Evolutionary conservation across 163 green algal species (phyloP).

Genomic region (Prototheca cutis): DNA sequence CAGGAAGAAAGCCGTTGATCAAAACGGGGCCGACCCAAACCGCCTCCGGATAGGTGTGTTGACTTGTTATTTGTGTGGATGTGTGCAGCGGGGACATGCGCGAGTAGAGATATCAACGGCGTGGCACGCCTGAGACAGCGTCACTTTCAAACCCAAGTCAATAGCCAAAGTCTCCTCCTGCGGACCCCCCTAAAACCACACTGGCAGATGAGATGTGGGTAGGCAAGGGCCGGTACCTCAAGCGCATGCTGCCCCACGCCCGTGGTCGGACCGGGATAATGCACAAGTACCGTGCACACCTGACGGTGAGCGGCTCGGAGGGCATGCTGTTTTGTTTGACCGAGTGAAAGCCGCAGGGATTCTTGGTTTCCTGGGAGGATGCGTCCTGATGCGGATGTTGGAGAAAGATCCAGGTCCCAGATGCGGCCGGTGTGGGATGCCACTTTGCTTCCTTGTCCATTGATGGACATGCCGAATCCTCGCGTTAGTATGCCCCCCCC

Average conservation of each 20-base stretch:
- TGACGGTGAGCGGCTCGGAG: constrained; percentile 25
- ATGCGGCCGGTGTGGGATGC: too few relatives aligned
- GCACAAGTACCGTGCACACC: constrained; percentile 32
- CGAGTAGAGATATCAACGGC: too few relatives aligned
- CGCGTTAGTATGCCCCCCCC: too few relatives aligned
- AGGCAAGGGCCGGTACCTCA: constrained; percentile 32
- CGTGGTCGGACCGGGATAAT: constrained; percentile 18
- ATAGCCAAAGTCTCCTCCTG: too few relatives aligned
- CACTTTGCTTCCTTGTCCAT: not conserved
- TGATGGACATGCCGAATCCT: not conserved
- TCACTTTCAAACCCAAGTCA: too few relatives aligned
- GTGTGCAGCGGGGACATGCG: not conserved
- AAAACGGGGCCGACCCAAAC: constrained; percentile 23
- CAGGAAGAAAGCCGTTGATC: constrained; percentile 29
- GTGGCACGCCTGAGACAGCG: too few relatives aligned
- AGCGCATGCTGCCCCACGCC: constrained; percentile 24
- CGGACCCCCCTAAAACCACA: too few relatives aligned
- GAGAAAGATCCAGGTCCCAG: too few relatives aligned
- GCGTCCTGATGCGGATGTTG: too few relatives aligned
- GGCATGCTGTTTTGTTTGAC: not conserved
- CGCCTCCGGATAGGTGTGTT: constrained; percentile 25
- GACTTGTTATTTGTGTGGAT: not conserved
- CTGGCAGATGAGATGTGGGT: constrained; percentile 26
- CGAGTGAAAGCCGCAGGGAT: not conserved
- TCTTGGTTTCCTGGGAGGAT: not conserved